phyloP scores from a whole-genome alignment of 768 basidiomycete genomes.

The Daedaleopsis sinensis region DNA sequence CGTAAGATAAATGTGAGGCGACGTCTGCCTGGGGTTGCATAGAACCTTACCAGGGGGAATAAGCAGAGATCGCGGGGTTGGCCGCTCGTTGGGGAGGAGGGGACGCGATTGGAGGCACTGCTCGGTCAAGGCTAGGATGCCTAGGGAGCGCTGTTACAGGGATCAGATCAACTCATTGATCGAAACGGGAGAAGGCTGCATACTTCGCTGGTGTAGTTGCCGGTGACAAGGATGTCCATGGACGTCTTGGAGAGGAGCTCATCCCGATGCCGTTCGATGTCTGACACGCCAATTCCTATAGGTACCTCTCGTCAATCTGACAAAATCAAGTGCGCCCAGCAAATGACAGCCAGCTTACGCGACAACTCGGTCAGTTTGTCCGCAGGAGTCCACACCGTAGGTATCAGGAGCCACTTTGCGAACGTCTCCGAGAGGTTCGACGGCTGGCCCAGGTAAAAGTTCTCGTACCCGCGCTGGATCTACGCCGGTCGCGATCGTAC shows the following conservation, averaged over 20 bases:
- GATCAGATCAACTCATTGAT: background rate
- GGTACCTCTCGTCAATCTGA: slow-evolving; percentile 24
- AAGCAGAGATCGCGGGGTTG: slow-evolving; percentile 42
- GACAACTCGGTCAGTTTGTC: slow-evolving; percentile 45
- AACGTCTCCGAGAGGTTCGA: slow-evolving; percentile 38
- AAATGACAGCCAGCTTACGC: slow-evolving; percentile 31
- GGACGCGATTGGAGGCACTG: slow-evolving; percentile 36
- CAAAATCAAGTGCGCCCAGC: no score
- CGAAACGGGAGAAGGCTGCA: slow-evolving; percentile 10
- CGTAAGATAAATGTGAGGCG: background rate
- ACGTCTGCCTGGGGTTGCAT: background rate
- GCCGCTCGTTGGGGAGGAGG: slow-evolving; percentile 42
- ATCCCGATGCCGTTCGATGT: slow-evolving; percentile 42
- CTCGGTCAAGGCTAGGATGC: slow-evolving; percentile 42
- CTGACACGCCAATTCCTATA: slow-evolving; percentile 31
- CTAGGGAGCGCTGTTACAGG: slow-evolving; percentile 41
- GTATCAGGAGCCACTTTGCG: slow-evolving; percentile 41
- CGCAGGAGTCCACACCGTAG: slow-evolving; percentile 43
- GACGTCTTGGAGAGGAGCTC: slow-evolving; percentile 43
- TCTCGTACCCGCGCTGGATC: slow-evolving; percentile 43
- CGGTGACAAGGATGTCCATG: slow-evolving; percentile 49
- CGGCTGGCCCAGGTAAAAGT: slow-evolving; percentile 41
- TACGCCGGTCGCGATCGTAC: slow-evolving; percentile 10
- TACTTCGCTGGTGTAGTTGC: slow-evolving; percentile 45
- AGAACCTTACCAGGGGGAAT: slow-evolving; percentile 39